A percentile compares a stretch with the other conserved stretches of the same genome.
These are phyloP conservation scores for Lomentospora prolificans DNA, from an alignment of 2,329 filamentous ascomycete species.

Conservation along the genomic window DNA sequence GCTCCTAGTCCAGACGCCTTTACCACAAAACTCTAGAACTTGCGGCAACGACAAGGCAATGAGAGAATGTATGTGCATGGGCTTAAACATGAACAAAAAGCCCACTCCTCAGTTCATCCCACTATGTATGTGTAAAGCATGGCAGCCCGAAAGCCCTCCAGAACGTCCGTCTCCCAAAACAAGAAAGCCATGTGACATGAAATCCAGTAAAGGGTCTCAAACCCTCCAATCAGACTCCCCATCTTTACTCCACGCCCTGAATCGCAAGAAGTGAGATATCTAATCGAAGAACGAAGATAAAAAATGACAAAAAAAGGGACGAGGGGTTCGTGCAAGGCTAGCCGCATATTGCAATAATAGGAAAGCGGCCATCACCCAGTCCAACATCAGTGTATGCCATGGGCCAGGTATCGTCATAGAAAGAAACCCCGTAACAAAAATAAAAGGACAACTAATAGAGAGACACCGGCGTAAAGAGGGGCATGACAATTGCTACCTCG, in stretches of 20 bases:
- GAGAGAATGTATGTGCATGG: no score
- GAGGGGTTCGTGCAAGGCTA: background rate
- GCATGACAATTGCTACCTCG: background rate
- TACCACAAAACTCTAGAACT: no score
- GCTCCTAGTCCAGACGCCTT: no score
- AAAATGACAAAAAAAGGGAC: background rate
- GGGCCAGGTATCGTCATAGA: background rate
- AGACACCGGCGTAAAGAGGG: background rate
- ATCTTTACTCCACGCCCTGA: background rate
- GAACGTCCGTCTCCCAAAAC: no score
- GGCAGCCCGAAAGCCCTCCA: no score
- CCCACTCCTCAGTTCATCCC: no score
- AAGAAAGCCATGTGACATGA: no score
- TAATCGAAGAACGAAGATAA: background rate
- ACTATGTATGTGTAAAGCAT: no score
- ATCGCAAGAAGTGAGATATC: background rate
- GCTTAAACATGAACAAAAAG: no score
- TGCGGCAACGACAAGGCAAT: no score
- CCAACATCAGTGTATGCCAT: background rate
- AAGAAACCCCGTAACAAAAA: background rate
- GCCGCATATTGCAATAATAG: background rate
- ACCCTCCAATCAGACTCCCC: background rate
- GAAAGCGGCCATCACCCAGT: background rate
- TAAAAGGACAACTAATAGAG: background rate
- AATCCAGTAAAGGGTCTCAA: no score